These are phyloP conservation scores for Ophiosphaerella korrae DNA, from an alignment of 2,329 filamentous ascomycete genomes.

Conservation along the genomic window DNA sequence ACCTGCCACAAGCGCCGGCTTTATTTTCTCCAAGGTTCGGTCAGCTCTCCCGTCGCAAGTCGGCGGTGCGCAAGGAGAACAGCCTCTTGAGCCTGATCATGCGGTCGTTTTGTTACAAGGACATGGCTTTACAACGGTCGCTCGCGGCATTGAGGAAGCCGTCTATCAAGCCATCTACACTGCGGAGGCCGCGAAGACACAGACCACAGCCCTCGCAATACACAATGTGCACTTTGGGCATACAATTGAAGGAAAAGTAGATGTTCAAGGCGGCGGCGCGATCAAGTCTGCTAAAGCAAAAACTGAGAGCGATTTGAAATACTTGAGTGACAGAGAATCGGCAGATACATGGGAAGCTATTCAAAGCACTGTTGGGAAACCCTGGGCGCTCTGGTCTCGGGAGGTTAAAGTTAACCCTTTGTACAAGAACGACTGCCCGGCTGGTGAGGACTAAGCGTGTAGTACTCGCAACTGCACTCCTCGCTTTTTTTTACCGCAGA, in stretches of 20 bases:
- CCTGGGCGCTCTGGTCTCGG: slow-evolving; percentile 52
- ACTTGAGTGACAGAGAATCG: slow-evolving; percentile 49
- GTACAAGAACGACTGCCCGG: slow-evolving; percentile 49
- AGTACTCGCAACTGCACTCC: too few relatives aligned
- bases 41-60: slow-evolving; percentile 44
- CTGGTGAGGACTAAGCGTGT: slow-evolving; percentile 29
- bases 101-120: slow-evolving; percentile 49
- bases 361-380: slow-evolving; percentile 39
- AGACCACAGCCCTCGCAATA: slow-evolving; percentile 46
- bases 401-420: slow-evolving; percentile 48
- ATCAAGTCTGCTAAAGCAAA: slow-evolving; percentile 50
- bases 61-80: slow-evolving; percentile 35
- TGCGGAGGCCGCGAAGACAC: slow-evolving; percentile 46
- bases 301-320: slow-evolving; percentile 49
- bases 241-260: slow-evolving; percentile 48
- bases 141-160: slow-evolving; percentile 50
- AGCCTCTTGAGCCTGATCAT: slow-evolving; percentile 41
- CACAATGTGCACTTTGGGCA: slow-evolving; percentile 42
- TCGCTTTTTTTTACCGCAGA: background rate
- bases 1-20: slow-evolving; percentile 44
- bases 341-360: slow-evolving; percentile 49
- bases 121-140: slow-evolving; percentile 54
- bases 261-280: slow-evolving; percentile 45
- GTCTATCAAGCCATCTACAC: slow-evolving; percentile 55
- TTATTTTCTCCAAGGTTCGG: slow-evolving; percentile 46